Evolutionary conservation across 2,329 filamentous ascomycete species (phyloP).

Genomic region (Claviceps pusilla): DNA sequence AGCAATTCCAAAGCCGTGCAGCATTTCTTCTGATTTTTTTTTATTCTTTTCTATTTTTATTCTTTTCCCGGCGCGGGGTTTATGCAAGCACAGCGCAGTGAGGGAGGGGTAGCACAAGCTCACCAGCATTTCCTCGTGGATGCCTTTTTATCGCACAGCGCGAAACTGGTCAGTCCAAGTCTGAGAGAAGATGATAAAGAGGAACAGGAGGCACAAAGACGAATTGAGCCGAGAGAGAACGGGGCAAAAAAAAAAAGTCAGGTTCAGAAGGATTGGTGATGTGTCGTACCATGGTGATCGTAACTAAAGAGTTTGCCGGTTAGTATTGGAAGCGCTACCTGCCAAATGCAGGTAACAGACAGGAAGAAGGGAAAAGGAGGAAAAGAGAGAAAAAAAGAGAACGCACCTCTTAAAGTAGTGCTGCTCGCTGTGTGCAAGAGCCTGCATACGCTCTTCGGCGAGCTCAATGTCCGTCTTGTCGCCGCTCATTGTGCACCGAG

Average conservation of each 20-base stretch:
- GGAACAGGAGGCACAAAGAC: conserved; percentile 13
- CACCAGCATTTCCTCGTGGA: conserved; percentile 97
- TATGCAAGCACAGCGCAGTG: conserved; percentile 1
- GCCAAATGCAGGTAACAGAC: neutral
- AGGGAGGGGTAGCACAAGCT: conserved; percentile 24
- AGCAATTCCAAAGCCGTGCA: neutral
- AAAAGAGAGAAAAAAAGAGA: neutral
- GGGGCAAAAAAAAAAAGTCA: conserved; percentile 4
- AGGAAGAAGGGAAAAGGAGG: neutral
- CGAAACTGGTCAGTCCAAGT: neutral
- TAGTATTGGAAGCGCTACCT: neutral
- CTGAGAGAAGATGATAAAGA: neutral
- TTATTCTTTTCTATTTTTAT: too few species aligned
- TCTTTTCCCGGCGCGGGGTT: neutral
- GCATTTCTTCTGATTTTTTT: neutral
- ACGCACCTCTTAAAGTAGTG: conserved; percentile 95
- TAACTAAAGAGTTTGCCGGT: conserved; percentile 45
- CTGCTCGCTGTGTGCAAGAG: conserved; percentile 85
- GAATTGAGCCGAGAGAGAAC: neutral
- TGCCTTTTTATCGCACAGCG: conserved; percentile 46
- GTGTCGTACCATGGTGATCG: conserved; percentile 78
- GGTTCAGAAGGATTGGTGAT: neutral
- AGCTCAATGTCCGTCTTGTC: conserved; percentile 44
- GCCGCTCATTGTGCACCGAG: conserved; percentile 26
- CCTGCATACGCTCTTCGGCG: conserved; percentile 49